A percentile compares a stretch with the other conserved stretches of the same genome.
Evolutionary conservation across 139 green algal species (phyloP).

Genomic region (Ulvella scutata): DNA sequence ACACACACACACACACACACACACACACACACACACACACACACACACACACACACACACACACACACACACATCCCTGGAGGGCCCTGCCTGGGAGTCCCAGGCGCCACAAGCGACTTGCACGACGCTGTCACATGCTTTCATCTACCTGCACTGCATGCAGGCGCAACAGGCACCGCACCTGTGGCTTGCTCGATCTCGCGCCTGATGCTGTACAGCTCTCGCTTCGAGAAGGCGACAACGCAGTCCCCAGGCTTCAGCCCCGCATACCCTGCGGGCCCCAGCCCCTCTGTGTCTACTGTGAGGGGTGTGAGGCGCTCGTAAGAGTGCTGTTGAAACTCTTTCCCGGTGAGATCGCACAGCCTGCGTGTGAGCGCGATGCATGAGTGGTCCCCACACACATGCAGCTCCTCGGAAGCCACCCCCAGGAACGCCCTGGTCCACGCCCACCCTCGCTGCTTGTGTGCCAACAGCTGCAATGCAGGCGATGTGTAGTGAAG

Average conservation of each 20-base stretch:
- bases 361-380: conserved; percentile 52
- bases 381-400: conserved; percentile 79
- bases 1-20: no score
- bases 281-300: conserved; percentile 19
- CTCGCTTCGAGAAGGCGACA: conserved; percentile 75
- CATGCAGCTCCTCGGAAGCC: conserved; percentile 70
- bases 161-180: conserved; percentile 8
- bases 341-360: conserved; percentile 41
- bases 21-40: no score
- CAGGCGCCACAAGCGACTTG: no score
- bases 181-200: conserved; percentile 29
- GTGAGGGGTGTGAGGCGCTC: conserved; percentile 48
- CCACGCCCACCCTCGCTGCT: conserved; percentile 79
- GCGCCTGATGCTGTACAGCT: conserved; percentile 62
- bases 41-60: no score
- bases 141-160: no score
- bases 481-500: no score
- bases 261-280: conserved; percentile 4
- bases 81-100: no score
- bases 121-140: no score
- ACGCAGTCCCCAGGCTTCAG: conserved; percentile 78
- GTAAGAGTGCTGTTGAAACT: conserved; percentile 49
- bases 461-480: conserved; percentile 71
- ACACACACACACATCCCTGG: no score
- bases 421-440: conserved; percentile 78